Evolutionary conservation across 179 eudicot species (phyloP), one percentile per base, ranked within the genome.

Genomic region (Spinacia oleracea): DNA sequence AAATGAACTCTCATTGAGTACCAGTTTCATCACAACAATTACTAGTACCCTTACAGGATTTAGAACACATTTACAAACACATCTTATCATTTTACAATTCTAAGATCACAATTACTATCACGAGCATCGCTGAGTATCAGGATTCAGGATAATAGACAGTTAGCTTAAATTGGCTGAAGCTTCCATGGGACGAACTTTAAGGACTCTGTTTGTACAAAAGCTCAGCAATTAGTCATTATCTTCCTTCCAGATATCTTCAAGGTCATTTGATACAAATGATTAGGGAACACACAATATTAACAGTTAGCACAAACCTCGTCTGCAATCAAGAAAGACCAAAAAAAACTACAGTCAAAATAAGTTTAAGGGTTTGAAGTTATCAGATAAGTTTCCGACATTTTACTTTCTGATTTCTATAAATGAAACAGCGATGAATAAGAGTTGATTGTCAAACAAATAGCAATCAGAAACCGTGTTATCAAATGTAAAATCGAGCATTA

Each of bases 301-400:
- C 58, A 53, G 8, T 53, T 53, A 20, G 20, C 80, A 45, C 72
- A 76, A 50, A 83, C 75, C 64, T 55, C 70, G 20, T 69, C 82
- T 83, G 77, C 82, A 79, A 75, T 40, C 56, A 76, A 7, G 48
- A 75, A 29, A 75, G 73, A 40, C 34, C n/a, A 8, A 12, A 50
- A 31, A 8, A 12, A 50, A 71, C 71, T 71, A 32, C 76, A 58
- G 59, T 21, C 38, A 4, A 34, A 45, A 73, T 20, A 4, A 9
- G 3, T 23, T 42, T 23, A 48, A 48, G 9, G 69, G 31, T 15
- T 32, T 31, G 10, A 66, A 20, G 34, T 18, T 21, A 34, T 51
- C 63, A 56, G 34, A 51, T 18, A 71, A 68, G 16, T 56, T 70
- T 62, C 43, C 25, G 23, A 71, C 35, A 70, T 29, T 31, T 42